phyloP scores from a whole-genome alignment of 225 moss, liverwort and hornwort genomes.

The Polytrichum commune region DNA sequence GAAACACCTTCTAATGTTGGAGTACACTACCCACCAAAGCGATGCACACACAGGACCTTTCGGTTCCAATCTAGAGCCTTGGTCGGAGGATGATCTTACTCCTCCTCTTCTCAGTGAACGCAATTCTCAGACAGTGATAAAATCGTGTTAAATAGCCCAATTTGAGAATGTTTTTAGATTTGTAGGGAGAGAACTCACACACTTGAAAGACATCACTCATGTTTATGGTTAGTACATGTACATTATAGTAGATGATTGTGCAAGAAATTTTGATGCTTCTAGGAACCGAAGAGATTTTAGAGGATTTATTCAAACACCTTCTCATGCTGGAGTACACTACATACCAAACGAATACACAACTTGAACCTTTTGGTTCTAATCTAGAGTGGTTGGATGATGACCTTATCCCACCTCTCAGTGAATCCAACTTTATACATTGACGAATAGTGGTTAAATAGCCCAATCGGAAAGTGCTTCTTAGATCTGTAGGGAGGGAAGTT shows the following conservation, averaged over 20 bases:
- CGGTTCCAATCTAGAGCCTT: constrained; percentile 24
- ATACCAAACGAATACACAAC: constrained; percentile 14
- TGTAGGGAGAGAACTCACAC: no score
- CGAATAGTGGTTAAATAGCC: no score
- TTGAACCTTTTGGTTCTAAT: constrained; percentile 29
- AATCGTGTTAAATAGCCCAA: no score
- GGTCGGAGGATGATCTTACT: constrained; percentile 45
- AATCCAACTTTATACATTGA: constrained; percentile 3
- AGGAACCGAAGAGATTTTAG: constrained; percentile 35
- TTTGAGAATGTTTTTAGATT: no score
- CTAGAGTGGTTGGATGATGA: constrained; percentile 48
- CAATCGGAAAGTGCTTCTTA: no score
- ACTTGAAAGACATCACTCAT: no score
- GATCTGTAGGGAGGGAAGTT: no score
- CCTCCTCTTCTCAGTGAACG: constrained; percentile 46
- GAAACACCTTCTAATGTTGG: constrained; percentile 25
- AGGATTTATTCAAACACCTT: constrained; percentile 33
- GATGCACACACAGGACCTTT: constrained; percentile 33
- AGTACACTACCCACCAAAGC: neutral
- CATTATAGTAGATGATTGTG: no score
- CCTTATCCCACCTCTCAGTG: constrained; percentile 32
- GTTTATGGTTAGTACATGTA: no score
- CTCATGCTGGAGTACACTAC: constrained; percentile 3
- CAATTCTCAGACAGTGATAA: neutral
- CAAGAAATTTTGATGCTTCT: constrained; percentile 38